phyloP scores from a whole-genome alignment of 192 early-diverging fungal species.

The Lobosporangium transversale region DNA sequence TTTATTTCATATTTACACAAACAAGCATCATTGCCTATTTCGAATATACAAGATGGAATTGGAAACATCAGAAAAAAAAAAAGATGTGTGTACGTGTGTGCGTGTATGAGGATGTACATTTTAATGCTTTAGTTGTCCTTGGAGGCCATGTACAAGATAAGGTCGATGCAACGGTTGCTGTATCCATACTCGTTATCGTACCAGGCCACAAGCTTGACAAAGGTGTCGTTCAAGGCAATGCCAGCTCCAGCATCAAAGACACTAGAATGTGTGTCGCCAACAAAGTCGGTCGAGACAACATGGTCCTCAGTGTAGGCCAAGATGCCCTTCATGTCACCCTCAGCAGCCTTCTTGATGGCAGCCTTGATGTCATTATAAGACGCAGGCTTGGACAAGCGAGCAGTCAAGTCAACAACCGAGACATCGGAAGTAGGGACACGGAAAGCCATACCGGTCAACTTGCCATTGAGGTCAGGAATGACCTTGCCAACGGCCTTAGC shows the following conservation, averaged over 20 bases:
- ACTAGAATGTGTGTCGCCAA: slow-evolving; percentile 89
- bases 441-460: slow-evolving; percentile 99
- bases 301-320: slow-evolving; percentile 94
- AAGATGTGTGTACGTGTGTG: too few species aligned
- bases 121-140: slow-evolving; percentile 15
- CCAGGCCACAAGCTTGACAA: slow-evolving; percentile 97
- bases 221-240: slow-evolving; percentile 91
- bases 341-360: slow-evolving; percentile 86
- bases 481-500: slow-evolving; percentile 99
- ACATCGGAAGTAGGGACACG: slow-evolving; percentile 94
- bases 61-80: too few species aligned
- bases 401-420: slow-evolving; percentile 97
- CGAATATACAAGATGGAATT: not conserved
- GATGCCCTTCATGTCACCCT: slow-evolving; percentile 84
- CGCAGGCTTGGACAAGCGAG: slow-evolving; percentile 89
- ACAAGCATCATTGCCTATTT: too few species aligned
- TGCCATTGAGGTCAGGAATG: slow-evolving; percentile 91
- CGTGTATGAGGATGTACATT: not conserved
- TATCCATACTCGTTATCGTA: slow-evolving; percentile 95
- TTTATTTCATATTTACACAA: too few species aligned
- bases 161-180: slow-evolving; percentile 89
- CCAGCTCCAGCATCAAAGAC: slow-evolving; percentile 98
- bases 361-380: slow-evolving; percentile 91
- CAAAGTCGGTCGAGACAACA: slow-evolving; percentile 94
- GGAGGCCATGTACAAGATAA: slow-evolving; percentile 78